phyloP scores from a whole-genome alignment of 2,329 filamentous ascomycete genomes.

The Chrysoporthe cubensis region DNA sequence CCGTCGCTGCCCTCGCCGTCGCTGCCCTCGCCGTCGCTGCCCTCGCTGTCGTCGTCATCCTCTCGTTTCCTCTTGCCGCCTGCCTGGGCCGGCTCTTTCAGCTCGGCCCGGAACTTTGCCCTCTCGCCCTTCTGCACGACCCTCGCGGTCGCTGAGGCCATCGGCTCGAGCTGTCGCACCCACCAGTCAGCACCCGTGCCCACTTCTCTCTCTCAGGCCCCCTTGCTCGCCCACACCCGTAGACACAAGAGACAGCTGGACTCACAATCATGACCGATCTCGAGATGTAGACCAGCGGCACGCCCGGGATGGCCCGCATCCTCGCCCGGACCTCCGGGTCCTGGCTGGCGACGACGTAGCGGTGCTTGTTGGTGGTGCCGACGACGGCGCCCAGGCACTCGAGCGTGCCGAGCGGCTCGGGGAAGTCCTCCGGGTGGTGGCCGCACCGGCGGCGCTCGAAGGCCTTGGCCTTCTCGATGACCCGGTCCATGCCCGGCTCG shows the following conservation, averaged over 20 bases:
- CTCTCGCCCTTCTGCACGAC: constrained; percentile 71
- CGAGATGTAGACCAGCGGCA: constrained; percentile 78
- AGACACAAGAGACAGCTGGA: not conserved
- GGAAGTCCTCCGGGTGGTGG: constrained; percentile 73
- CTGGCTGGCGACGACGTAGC: constrained; percentile 79
- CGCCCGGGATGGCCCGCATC: constrained; percentile 70
- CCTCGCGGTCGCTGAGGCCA: constrained; percentile 69
- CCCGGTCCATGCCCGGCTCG: constrained; percentile 56
- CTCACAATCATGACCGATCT: constrained; percentile 75
- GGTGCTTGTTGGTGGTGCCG: constrained; percentile 81
- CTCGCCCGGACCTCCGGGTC: constrained; percentile 64
- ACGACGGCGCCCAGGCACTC: constrained; percentile 78
- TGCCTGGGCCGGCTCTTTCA: constrained; percentile 49
- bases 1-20: constrained; percentile 42
- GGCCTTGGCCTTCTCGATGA: constrained; percentile 75
- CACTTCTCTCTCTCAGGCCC: not conserved
- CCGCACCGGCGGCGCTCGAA: constrained; percentile 76
- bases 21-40: constrained; percentile 32
- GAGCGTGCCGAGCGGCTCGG: constrained; percentile 68
- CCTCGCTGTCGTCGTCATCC: constrained; percentile 43
- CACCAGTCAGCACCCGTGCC: constrained; percentile 27
- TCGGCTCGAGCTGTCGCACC: constrained; percentile 56
- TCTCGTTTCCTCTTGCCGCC: constrained; percentile 55
- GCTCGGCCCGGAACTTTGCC: constrained; percentile 72
- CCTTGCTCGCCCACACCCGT: not conserved